Percentiles rank a stretch among this genome's conserved stretches.
phyloP scores from a whole-genome alignment of 2,329 filamentous ascomycete species.

The Aspergillus japonicus region DNA sequence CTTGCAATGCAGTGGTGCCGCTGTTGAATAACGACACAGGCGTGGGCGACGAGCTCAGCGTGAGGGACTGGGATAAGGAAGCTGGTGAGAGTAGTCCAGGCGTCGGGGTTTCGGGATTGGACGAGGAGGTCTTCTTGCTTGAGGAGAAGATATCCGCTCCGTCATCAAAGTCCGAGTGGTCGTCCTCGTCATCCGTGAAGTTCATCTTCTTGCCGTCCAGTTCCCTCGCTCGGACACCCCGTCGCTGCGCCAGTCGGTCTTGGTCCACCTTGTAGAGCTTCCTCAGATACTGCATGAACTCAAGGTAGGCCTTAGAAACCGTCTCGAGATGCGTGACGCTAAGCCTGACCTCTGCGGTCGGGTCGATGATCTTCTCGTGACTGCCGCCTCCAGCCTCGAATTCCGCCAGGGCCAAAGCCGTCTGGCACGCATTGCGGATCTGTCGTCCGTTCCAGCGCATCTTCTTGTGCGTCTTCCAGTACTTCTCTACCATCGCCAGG shows the following conservation, averaged over 20 bases:
- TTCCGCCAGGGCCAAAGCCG: conserved; percentile 31
- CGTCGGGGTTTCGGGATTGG: background rate
- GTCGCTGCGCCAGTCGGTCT: background rate
- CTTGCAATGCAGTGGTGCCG: background rate
- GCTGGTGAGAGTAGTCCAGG: background rate
- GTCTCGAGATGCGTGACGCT: background rate
- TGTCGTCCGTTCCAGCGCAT: conserved; percentile 38
- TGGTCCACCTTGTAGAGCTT: background rate
- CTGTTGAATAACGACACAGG: background rate
- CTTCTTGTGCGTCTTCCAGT: conserved; percentile 12
- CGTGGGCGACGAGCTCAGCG: background rate
- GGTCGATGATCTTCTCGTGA: conserved; percentile 18
- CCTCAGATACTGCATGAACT: background rate
- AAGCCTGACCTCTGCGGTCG: conserved; percentile 8
- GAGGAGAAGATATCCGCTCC: background rate
- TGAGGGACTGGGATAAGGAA: background rate
- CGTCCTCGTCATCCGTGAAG: background rate
- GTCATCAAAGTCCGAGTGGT: background rate
- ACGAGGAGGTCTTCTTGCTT: background rate
- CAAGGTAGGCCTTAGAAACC: background rate
- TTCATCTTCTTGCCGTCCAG: background rate
- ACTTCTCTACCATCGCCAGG: background rate
- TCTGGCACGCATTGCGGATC: conserved; percentile 40
- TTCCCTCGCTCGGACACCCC: background rate
- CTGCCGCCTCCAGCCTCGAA: background rate